A percentile compares a stretch with the other conserved stretches of the same genome.
Conservation (phyloP, 768 basidiomycete species). For the Imleria badia region DNA sequence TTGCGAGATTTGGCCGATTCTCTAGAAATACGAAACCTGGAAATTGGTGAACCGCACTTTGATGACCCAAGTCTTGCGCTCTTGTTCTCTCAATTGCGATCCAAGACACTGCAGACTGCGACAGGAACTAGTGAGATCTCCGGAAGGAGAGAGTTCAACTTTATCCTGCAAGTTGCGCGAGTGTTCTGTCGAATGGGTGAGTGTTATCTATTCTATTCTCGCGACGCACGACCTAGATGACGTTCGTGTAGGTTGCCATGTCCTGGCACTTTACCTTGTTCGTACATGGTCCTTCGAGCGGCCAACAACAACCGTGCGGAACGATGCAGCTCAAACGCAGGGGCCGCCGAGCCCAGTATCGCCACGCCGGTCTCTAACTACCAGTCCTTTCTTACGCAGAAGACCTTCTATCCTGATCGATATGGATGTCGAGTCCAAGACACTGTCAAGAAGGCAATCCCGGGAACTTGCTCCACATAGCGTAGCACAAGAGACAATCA, state of each 20-base stretch:
- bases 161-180: constrained; percentile 91
- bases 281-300: constrained; percentile 90
- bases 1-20: constrained; percentile 67
- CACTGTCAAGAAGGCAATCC: constrained; percentile 56
- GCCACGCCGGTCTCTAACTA: constrained; percentile 46
- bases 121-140: constrained; percentile 92
- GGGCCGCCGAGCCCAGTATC: constrained; percentile 44
- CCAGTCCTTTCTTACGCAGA: constrained; percentile 56
- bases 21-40: constrained; percentile 51
- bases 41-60: constrained; percentile 83
- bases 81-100: constrained; percentile 84
- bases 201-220: constrained; percentile 22
- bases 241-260: constrained; percentile 73
- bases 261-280: constrained; percentile 86
- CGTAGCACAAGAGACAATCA: constrained; percentile 31
- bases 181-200: constrained; percentile 94
- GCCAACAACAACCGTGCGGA: constrained; percentile 48
- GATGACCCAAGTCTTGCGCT: constrained; percentile 94
- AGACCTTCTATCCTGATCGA: constrained; percentile 83
- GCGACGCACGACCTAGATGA: background rate
- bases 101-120: constrained; percentile 89
- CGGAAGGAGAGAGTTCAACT: constrained; percentile 87
- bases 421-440: constrained; percentile 71
- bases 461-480: constrained; percentile 36
- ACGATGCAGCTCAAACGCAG: constrained; percentile 2